Percentiles rank a stretch among this genome's conserved stretches.
phyloP scores from a whole-genome alignment of 1,139 yeast genomes.

The Lodderomyces elongisporus region DNA sequence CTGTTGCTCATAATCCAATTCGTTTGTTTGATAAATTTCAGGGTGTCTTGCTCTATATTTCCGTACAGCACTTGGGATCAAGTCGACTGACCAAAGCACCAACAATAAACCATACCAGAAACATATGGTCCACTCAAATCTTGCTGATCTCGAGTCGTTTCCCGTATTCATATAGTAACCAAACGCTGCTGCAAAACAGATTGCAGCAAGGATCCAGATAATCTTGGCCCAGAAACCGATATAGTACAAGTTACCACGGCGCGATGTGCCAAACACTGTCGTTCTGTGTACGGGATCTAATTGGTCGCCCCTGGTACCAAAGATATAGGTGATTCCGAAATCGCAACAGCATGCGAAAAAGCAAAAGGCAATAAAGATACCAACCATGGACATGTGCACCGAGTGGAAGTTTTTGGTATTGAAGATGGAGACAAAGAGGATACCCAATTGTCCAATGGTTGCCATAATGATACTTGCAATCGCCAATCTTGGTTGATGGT shows the following conservation, averaged over 20 bases:
- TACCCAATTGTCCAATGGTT: constrained; percentile 68
- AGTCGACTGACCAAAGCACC: constrained; percentile 62
- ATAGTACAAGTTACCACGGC: constrained; percentile 41
- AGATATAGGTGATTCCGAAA: constrained; percentile 53
- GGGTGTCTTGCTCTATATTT: constrained; percentile 26
- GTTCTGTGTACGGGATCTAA: constrained; percentile 37
- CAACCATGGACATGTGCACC: constrained; percentile 70
- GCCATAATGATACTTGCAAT: constrained; percentile 50
- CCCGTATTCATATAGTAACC: constrained; percentile 43
- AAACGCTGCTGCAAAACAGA: constrained; percentile 66
- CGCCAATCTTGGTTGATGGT: constrained; percentile 46
- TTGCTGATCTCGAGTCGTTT: constrained; percentile 44
- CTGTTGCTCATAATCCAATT: constrained; percentile 4
- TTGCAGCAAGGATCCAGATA: constrained; percentile 65
- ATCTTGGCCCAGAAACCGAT: constrained; percentile 51
- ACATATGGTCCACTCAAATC: constrained; percentile 78
- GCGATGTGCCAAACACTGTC: constrained; percentile 34
- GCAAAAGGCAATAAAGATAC: constrained; percentile 65
- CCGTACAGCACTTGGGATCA: constrained; percentile 55
- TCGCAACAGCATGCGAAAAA: constrained; percentile 63
- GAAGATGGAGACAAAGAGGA: constrained; percentile 70
- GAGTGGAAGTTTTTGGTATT: constrained; percentile 55
- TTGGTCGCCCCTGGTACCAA: constrained; percentile 51
- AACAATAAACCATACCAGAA: constrained; percentile 77
- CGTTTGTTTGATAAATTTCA: constrained; percentile 10